Evolutionary conservation across 2,329 filamentous ascomycete genomes (phyloP).

Genomic region (Ceratocystis diversiconidia): DNA sequence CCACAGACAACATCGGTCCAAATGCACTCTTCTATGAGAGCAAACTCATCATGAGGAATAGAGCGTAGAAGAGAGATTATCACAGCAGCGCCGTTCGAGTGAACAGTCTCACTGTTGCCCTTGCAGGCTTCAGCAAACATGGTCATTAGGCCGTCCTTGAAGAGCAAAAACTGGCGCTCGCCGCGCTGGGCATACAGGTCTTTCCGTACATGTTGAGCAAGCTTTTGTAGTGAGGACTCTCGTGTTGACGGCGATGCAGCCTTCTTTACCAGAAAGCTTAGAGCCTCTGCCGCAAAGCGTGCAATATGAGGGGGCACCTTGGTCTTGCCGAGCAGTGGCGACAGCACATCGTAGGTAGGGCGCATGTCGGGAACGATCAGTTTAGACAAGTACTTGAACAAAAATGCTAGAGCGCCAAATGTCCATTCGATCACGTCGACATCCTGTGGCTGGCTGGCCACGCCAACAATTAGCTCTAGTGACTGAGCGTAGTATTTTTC

Average conservation of each 20-base stretch:
- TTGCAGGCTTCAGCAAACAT: constrained; percentile 76
- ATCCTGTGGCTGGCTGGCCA: constrained; percentile 64
- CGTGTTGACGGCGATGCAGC: constrained; percentile 64
- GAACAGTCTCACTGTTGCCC: constrained; percentile 43
- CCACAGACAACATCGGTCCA: constrained; percentile 59
- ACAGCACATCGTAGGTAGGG: constrained; percentile 70
- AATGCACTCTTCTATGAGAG: constrained; percentile 32
- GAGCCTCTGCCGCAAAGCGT: constrained; percentile 82
- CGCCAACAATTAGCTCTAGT: constrained; percentile 58
- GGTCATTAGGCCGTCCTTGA: constrained; percentile 79
- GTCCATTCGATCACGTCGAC: constrained; percentile 95
- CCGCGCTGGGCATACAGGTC: constrained; percentile 46
- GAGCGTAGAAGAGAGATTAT: constrained; percentile 37
- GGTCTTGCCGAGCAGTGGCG: constrained; percentile 68
- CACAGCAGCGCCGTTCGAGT: constrained; percentile 44
- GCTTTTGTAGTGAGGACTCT: constrained; percentile 53
- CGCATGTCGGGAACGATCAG: constrained; percentile 73
- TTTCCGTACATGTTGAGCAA: constrained; percentile 57
- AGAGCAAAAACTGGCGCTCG: constrained; percentile 49
- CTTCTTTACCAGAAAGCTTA: constrained; percentile 88
- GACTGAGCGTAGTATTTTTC: constrained; percentile 73
- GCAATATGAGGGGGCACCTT: constrained; percentile 76
- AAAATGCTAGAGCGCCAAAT: constrained; percentile 82
- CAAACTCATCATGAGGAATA: constrained; percentile 37
- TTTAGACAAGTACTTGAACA: constrained; percentile 92